Evolutionary conservation across 768 basidiomycete genomes (phyloP).

Genomic region (Boletus sensibilis): DNA sequence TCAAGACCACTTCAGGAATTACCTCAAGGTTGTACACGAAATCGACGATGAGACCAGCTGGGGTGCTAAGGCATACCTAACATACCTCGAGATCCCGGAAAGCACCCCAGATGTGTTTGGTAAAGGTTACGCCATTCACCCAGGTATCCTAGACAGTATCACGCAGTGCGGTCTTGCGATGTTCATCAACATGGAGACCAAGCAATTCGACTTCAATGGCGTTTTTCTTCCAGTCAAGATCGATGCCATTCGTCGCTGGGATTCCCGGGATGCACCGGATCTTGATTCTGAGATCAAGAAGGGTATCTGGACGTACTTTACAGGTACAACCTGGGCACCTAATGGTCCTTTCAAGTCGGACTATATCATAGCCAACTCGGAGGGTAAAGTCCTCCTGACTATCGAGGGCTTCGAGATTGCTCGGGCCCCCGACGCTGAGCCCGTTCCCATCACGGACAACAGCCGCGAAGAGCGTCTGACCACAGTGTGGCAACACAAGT

Average conservation of each 20-base stretch:
- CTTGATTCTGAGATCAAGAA: constrained; percentile 30
- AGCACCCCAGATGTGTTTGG: constrained; percentile 30
- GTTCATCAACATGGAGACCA: constrained; percentile 31
- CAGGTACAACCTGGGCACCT: constrained; percentile 22
- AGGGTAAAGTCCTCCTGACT: constrained; percentile 33
- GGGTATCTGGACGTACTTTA: constrained; percentile 33
- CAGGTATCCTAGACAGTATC: constrained; percentile 34
- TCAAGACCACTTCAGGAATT: constrained; percentile 28
- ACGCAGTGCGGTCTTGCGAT: constrained; percentile 33
- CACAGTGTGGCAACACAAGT: constrained; percentile 32
- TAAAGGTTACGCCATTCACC: constrained; percentile 32
- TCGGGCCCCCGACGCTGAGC: constrained; percentile 29
- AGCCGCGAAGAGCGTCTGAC: constrained; percentile 32
- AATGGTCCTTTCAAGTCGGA: constrained; percentile 23
- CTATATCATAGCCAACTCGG: constrained; percentile 30
- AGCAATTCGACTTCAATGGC: constrained; percentile 32
- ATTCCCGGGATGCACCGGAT: constrained; percentile 22
- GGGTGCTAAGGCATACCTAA: constrained; percentile 28
- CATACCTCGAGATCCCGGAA: constrained; percentile 23
- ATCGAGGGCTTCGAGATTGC: constrained; percentile 36
- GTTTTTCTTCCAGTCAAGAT: constrained; percentile 34
- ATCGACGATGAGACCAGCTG: constrained; percentile 28
- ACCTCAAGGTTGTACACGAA: constrained; percentile 29
- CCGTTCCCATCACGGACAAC: constrained; percentile 24
- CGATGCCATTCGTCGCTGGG: constrained; percentile 32